These are phyloP conservation scores for Hericium rajendrae DNA, from an alignment of 768 basidiomycete genomes.

Conservation along the genomic window DNA sequence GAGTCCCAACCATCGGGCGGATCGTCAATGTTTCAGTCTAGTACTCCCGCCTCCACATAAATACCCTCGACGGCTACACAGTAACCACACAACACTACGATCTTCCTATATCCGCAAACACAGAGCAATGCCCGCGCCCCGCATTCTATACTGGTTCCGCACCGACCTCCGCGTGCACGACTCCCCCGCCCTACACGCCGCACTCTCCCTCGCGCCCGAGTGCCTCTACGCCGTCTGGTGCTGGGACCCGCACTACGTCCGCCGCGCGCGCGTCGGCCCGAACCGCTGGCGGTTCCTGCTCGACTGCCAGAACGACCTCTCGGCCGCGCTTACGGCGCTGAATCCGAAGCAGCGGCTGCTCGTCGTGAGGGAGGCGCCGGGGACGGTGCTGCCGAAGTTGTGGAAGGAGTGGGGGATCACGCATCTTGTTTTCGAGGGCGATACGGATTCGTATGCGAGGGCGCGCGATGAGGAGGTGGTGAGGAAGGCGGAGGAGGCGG, in stretches of 20 bases:
- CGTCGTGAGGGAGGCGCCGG: conserved; percentile 16
- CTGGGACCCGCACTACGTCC: conserved; percentile 4
- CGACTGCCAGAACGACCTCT: conserved; percentile 9
- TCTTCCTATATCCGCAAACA: too few relatives aligned
- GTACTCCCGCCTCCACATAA: too few relatives aligned
- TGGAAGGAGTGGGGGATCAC: conserved; percentile 8
- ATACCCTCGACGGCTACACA: too few relatives aligned
- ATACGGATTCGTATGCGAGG: conserved; percentile 10
- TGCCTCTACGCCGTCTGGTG: conserved; percentile 2
- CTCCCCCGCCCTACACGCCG: conserved; percentile 8
- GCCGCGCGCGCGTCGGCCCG: neutral
- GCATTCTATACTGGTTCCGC: conserved; percentile 12
- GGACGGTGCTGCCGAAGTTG: conserved; percentile 5
- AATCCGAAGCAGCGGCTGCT: conserved; percentile 15
- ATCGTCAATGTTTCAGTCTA: too few relatives aligned
- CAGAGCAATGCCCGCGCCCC: neutral
- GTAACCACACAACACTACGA: too few relatives aligned
- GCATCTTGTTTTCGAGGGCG: conserved; percentile 14
- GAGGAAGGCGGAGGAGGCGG: conserved; percentile 10
- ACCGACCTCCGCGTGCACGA: conserved; percentile 13
- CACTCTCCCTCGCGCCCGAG: neutral
- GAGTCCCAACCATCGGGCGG: too few relatives aligned
- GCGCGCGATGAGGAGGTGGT: conserved; percentile 11
- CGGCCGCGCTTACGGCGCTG: conserved; percentile 3
- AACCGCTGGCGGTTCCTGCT: conserved; percentile 5